Evolutionary conservation across 2,329 filamentous ascomycete genomes (phyloP).

Genomic region (Pseudogymnoascus sp.): DNA sequence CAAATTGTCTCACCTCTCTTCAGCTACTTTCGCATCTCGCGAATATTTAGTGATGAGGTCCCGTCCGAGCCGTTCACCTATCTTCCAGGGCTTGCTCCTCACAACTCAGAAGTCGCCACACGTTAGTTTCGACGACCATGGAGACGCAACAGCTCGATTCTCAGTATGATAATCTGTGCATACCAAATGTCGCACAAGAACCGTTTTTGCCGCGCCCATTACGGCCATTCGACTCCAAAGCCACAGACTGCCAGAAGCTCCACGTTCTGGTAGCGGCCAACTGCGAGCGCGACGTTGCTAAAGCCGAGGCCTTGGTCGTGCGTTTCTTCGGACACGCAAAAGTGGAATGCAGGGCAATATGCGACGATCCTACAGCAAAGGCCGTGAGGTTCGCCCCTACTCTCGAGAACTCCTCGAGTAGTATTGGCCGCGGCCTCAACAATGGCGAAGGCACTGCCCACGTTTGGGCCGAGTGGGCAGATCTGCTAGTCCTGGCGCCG

Average conservation of each 20-base stretch:
- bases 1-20: background rate
- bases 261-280: slow-evolving; percentile 59
- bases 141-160: background rate
- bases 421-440: background rate
- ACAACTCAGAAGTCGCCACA: slow-evolving; percentile 5
- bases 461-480: slow-evolving; percentile 74
- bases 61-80: background rate
- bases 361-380: slow-evolving; percentile 57
- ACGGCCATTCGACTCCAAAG: slow-evolving; percentile 22
- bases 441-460: slow-evolving; percentile 34
- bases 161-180: background rate
- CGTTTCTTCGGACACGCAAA: slow-evolving; percentile 58
- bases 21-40: background rate
- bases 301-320: slow-evolving; percentile 57
- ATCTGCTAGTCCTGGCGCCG: slow-evolving; percentile 75
- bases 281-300: slow-evolving; percentile 56
- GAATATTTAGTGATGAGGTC: slow-evolving; percentile 7
- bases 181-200: background rate
- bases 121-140: background rate
- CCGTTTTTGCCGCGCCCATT: slow-evolving; percentile 23
- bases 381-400: slow-evolving; percentile 42
- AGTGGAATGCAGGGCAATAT: slow-evolving; percentile 53
- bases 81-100: slow-evolving; percentile 1
- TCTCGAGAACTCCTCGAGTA: slow-evolving; percentile 26
- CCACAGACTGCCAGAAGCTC: slow-evolving; percentile 47